Conservation (phyloP, 768 basidiomycete species). For the Lyophyllum decastes region DNA sequence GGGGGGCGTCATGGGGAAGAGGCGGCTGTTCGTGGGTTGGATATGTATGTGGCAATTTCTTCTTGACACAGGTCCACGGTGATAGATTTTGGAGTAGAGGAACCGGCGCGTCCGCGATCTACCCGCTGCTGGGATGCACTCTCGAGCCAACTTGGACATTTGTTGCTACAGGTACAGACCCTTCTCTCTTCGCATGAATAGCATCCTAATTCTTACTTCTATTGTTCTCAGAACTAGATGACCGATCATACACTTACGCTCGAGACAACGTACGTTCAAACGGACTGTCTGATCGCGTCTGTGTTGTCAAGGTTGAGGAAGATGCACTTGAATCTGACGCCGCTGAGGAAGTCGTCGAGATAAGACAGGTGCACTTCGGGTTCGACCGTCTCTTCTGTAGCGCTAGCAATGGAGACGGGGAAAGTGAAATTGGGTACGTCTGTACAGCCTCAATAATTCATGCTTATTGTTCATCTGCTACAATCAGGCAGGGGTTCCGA, state of each 20-base stretch:
- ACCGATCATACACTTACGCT: slow-evolving; percentile 57
- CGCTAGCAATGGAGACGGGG: background rate
- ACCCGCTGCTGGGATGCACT: slow-evolving; percentile 73
- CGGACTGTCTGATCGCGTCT: slow-evolving; percentile 50
- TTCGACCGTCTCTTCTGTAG: slow-evolving; percentile 14
- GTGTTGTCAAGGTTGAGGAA: slow-evolving; percentile 33
- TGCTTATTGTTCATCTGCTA: background rate
- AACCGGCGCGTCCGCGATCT: slow-evolving; percentile 90
- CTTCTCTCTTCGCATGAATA: background rate
- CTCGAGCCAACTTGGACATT: slow-evolving; percentile 58
- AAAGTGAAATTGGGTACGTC: background rate
- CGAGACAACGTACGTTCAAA: slow-evolving; percentile 60
- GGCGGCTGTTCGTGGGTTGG: slow-evolving; percentile 52
- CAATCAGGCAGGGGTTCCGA: background rate
- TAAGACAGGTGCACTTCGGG: slow-evolving; percentile 9
- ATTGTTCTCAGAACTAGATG: slow-evolving; percentile 64
- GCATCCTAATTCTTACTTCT: background rate
- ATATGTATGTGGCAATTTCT: slow-evolving; percentile 56
- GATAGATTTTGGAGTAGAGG: slow-evolving; percentile 45
- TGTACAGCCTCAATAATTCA: background rate
- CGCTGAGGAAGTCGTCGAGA: background rate
- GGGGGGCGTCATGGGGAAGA: background rate
- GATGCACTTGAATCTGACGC: slow-evolving; percentile 30
- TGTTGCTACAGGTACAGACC: slow-evolving; percentile 61
- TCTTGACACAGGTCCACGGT: background rate